A percentile compares a stretch with the other conserved stretches of the same genome.
These are phyloP conservation scores for Globisporangium nagaii DNA, from an alignment of 352 stramenopile genomes.

Conservation along the genomic window DNA sequence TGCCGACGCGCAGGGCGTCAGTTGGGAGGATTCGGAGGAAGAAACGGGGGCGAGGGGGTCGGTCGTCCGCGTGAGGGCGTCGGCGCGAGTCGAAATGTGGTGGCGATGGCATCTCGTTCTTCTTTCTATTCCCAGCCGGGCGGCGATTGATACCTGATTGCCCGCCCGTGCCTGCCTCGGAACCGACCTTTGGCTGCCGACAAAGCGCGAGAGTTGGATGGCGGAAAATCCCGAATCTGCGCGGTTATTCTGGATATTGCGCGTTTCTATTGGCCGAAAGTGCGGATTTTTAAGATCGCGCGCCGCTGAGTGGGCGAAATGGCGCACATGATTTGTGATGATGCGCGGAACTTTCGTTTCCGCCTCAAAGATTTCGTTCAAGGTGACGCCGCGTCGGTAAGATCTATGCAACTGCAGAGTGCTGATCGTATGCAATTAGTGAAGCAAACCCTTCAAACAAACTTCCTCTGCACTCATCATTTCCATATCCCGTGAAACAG, in stretches of 20 bases:
- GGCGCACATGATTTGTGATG: neutral
- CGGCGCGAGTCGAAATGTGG: conserved; percentile 1
- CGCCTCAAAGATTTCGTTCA: neutral
- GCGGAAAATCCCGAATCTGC: neutral
- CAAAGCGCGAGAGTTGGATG: neutral
- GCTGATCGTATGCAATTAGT: no score
- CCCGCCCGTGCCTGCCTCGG: neutral
- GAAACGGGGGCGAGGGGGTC: neutral
- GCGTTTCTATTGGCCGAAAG: neutral
- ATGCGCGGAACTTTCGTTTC: neutral
- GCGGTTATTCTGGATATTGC: neutral
- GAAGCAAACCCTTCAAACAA: conserved; percentile 4
- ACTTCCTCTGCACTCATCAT: neutral
- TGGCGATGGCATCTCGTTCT: no score
- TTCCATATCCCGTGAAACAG: conserved; percentile 6
- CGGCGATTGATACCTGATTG: neutral
- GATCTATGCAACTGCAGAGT: no score
- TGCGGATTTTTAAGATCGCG: neutral
- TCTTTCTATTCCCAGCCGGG: neutral
- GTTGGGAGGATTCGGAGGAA: neutral
- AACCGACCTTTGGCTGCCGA: neutral
- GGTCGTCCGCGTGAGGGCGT: neutral
- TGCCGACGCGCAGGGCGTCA: conserved; percentile 10
- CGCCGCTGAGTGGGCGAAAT: neutral
- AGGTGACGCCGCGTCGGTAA: conserved; percentile 3